Base-by-base conservation (phyloP, 1,284 basidiomycete species). In the Rhodotorula sp. region DNA sequence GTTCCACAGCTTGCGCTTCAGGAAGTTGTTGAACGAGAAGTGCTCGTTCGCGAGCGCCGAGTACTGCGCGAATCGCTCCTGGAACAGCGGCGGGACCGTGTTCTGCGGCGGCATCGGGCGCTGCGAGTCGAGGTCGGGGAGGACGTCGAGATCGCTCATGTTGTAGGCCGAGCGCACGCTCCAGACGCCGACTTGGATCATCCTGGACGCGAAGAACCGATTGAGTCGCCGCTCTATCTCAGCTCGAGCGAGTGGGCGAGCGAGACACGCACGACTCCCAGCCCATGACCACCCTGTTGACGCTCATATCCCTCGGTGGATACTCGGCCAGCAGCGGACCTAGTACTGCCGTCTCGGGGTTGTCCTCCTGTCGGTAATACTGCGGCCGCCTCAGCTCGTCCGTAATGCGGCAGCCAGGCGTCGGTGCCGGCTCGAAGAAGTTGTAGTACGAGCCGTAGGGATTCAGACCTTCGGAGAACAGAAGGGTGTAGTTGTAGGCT, bases 371-470 rank as follows among this genome's bases (percentile, higher is more conserved):
- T 14, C 41, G 13, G 13, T 7, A 5, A 8, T 49, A 49, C 1
- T 52, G 17, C 7, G 59, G 54, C 4, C 53, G 34, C 44, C 61
- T 57, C 8, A 52, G 42, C 27, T 61, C 63, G 19, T 61, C 59
- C 3, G 53, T 44, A 41, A 57, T 34, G 56, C 56, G 58, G 46
- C 58, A 60, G 19, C 46, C 45, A 10, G 25, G 16, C 41, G 62
- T 58, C 16, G 44, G 27, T 3, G 64, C 23, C 4, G 68, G 64
- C 10, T n/a, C n/a, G 64, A 70, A 70, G 7, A 46, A 42, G 50
- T 66, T 60, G 49, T 63, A 64, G 61, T 66, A 66, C 3, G 55
- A n/a, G 25, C 68, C 68, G 68, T 70, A 70, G 8, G 57, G 42
- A 56, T 66, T 66, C 1, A 48, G 34, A 0, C 49, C 61, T 25